These are phyloP conservation scores for Dentipellis sp. DNA, from an alignment of 768 basidiomycete species.

Conservation along the genomic window DNA sequence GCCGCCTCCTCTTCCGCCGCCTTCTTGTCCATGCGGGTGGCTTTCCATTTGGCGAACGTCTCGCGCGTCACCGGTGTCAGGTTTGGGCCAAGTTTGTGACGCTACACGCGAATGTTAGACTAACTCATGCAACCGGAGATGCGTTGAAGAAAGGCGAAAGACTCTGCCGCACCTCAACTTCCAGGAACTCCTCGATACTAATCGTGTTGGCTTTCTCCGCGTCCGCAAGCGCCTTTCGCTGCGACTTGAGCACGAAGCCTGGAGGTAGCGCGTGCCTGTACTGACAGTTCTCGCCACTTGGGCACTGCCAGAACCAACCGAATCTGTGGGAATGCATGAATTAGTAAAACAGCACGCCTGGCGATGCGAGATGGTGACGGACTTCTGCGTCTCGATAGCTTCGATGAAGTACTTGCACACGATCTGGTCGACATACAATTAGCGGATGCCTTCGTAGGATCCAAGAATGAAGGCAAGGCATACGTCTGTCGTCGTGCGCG, in stretches of 20 bases:
- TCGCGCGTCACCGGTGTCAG: constrained; percentile 92
- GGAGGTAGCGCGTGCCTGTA: constrained; percentile 94
- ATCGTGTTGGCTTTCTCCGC: constrained; percentile 85
- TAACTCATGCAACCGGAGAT: too few relatives aligned
- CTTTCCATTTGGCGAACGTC: constrained; percentile 90
- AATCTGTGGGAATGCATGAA: constrained; percentile 33
- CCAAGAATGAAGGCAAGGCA: not conserved
- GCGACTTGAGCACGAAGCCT: constrained; percentile 91
- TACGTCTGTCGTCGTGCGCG: constrained; percentile 87
- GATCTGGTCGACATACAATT: constrained; percentile 44
- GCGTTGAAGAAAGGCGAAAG: not conserved
- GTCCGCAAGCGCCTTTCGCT: constrained; percentile 86
- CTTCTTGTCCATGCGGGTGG: constrained; percentile 92
- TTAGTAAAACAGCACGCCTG: not conserved
- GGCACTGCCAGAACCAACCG: constrained; percentile 97
- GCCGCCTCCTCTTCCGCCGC: constrained; percentile 76
- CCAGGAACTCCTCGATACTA: constrained; percentile 92
- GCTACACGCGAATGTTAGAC: constrained; percentile 31
- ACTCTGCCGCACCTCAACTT: constrained; percentile 72
- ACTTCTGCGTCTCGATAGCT: constrained; percentile 89
- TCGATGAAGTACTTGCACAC: constrained; percentile 98
- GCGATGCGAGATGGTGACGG: constrained; percentile 11
- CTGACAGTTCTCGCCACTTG: constrained; percentile 81
- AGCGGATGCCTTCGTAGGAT: not conserved
- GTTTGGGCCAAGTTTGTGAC: constrained; percentile 87